Percentiles rank a stretch among this genome's conserved stretches.
Evolutionary conservation across 495 filamentous ascomycete genomes (phyloP).

Genomic region (Penicillium maclennaniae): DNA sequence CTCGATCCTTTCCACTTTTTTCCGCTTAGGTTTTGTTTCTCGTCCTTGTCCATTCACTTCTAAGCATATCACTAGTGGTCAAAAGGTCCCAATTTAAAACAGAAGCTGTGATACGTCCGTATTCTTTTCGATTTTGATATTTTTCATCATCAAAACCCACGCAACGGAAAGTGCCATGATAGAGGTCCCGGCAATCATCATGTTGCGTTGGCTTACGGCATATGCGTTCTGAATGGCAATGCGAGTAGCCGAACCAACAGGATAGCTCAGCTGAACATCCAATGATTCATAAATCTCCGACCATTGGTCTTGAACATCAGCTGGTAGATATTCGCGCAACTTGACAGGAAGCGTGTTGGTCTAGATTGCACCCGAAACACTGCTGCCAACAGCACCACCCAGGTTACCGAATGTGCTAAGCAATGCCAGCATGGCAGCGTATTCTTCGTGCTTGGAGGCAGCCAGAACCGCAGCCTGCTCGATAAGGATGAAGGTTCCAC

Average conservation of each 20-base stretch:
- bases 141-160: constrained; percentile 47
- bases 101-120: constrained; percentile 21
- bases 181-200: constrained; percentile 50
- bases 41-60: no score
- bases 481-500: constrained; percentile 57
- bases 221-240: constrained; percentile 56
- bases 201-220: constrained; percentile 50
- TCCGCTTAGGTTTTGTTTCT: no score
- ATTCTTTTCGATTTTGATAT: constrained; percentile 53
- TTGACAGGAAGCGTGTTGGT: constrained; percentile 55
- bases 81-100: no score
- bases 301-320: constrained; percentile 21
- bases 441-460: constrained; percentile 53
- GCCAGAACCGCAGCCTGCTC: constrained; percentile 70
- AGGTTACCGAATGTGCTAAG: constrained; percentile 56
- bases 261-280: constrained; percentile 47
- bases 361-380: constrained; percentile 47
- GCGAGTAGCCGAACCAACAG: constrained; percentile 47
- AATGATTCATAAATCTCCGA: constrained; percentile 13
- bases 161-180: constrained; percentile 45
- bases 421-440: constrained; percentile 39
- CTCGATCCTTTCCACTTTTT: no score
- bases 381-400: constrained; percentile 60
- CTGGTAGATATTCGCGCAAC: constrained; percentile 53
- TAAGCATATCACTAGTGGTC: not conserved